A percentile compares a stretch with the other conserved stretches of the same genome.
These are phyloP conservation scores for Talaromyces sp. DNA, from an alignment of 2,329 filamentous ascomycete genomes.

Conservation along the genomic window DNA sequence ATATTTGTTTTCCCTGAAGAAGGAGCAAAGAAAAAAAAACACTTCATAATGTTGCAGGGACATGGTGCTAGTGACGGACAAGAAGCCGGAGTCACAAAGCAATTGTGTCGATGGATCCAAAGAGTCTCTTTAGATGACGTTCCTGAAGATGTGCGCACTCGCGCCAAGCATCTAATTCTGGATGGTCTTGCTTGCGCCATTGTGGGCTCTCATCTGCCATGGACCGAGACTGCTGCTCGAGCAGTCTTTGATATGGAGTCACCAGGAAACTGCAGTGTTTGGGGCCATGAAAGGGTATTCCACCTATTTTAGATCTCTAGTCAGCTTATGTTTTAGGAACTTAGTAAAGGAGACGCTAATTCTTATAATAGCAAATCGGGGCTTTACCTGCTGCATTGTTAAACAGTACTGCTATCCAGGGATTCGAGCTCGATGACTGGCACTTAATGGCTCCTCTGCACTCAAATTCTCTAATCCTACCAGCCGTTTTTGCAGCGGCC, in stretches of 20 bases:
- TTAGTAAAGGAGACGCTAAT: background rate
- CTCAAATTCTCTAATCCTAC: conserved; percentile 33
- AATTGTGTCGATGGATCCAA: conserved; percentile 2
- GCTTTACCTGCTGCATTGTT: conserved; percentile 37
- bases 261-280: conserved; percentile 22
- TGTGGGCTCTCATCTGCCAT: background rate
- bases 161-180: conserved; percentile 40
- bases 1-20: background rate
- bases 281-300: conserved; percentile 13
- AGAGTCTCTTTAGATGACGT: conserved; percentile 18
- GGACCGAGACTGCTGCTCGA: conserved; percentile 2
- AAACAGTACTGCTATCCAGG: conserved; percentile 42
- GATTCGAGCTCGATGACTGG: conserved; percentile 42
- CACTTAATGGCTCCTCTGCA: conserved; percentile 38
- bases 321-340: too few species aligned
- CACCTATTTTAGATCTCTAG: background rate
- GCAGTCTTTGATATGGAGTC: conserved; percentile 4
- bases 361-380: conserved; percentile 23
- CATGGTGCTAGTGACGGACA: background rate
- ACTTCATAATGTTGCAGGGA: background rate
- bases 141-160: conserved; percentile 24
- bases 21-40: background rate
- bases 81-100: conserved; percentile 3
- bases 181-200: conserved; percentile 38
- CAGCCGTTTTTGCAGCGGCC: conserved; percentile 34